These are phyloP conservation scores for Pythium aristosporum DNA, from an alignment of 352 stramenopile genomes.

Conservation along the genomic window DNA sequence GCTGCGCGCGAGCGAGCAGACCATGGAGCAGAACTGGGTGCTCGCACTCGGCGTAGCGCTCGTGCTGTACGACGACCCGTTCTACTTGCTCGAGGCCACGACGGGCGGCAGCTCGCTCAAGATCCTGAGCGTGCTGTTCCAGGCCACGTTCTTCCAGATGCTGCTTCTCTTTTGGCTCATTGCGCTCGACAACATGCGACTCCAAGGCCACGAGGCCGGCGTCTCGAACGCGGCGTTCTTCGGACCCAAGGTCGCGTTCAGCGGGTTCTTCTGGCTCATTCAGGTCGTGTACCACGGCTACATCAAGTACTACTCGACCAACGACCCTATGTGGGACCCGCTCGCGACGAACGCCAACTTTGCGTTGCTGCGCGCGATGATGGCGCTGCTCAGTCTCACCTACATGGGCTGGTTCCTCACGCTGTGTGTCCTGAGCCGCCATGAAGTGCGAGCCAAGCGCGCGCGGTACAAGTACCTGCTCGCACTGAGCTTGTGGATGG, in stretches of 20 bases:
- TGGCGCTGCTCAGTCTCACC: slow-evolving; percentile 38
- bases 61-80: slow-evolving; percentile 61
- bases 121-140: slow-evolving; percentile 51
- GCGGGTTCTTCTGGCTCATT: slow-evolving; percentile 56
- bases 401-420: slow-evolving; percentile 54
- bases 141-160: slow-evolving; percentile 60
- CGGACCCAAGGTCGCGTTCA: slow-evolving; percentile 45
- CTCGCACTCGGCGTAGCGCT: slow-evolving; percentile 43
- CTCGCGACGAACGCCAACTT: slow-evolving; percentile 43
- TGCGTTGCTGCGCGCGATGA: slow-evolving; percentile 34
- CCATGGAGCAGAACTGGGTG: slow-evolving; percentile 59
- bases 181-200: slow-evolving; percentile 54
- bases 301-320: slow-evolving; percentile 64
- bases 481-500: slow-evolving; percentile 44
- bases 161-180: slow-evolving; percentile 62
- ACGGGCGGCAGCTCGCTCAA: slow-evolving; percentile 49
- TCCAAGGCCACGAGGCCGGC: slow-evolving; percentile 44
- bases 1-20: slow-evolving; percentile 49
- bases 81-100: slow-evolving; percentile 48
- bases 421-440: slow-evolving; percentile 37
- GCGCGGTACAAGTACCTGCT: slow-evolving; percentile 53
- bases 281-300: slow-evolving; percentile 53
- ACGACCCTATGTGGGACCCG: slow-evolving; percentile 49
- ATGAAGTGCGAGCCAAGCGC: slow-evolving; percentile 44
- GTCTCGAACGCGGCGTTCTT: slow-evolving; percentile 62